A percentile compares a stretch with the other conserved stretches of the same genome.
phyloP scores from a whole-genome alignment of 2,329 filamentous ascomycete species.

The Colletotrichum ledebouriae region DNA sequence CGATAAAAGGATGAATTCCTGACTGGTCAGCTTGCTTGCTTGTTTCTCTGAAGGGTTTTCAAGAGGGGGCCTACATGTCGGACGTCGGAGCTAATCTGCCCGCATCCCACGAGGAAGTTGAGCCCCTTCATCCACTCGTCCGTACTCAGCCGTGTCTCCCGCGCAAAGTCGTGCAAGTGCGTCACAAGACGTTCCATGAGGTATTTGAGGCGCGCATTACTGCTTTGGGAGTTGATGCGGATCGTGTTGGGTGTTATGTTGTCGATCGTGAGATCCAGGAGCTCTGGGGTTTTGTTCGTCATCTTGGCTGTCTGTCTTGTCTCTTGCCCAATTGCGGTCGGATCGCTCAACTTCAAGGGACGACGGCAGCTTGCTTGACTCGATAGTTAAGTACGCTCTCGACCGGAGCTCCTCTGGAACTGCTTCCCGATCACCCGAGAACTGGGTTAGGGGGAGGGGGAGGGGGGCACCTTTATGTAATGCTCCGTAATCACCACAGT shows the following conservation, averaged over 20 bases:
- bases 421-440: too few relatives aligned
- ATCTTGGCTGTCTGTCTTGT: slow-evolving; percentile 9
- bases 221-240: slow-evolving; percentile 76
- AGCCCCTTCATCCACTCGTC: slow-evolving; percentile 81
- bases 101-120: slow-evolving; percentile 75
- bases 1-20: slow-evolving; percentile 83
- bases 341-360: too few relatives aligned
- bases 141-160: slow-evolving; percentile 79
- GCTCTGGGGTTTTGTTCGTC: slow-evolving; percentile 53
- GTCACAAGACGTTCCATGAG: slow-evolving; percentile 77
- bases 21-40: neutral
- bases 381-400: neutral
- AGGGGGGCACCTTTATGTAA: slow-evolving; percentile 39
- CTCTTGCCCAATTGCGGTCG: too few relatives aligned
- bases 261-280: slow-evolving; percentile 78
- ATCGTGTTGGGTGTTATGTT: slow-evolving; percentile 82
- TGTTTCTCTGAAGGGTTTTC: neutral
- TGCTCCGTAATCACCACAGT: slow-evolving; percentile 41
- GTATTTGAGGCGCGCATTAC: slow-evolving; percentile 73
- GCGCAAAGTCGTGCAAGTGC: slow-evolving; percentile 82
- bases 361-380: neutral
- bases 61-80: slow-evolving; percentile 65
- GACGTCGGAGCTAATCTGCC: slow-evolving; percentile 77
- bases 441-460: too few relatives aligned
- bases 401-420: neutral